phyloP scores from a whole-genome alignment of 208 protist species.

The Acanthamoeba triangularis region DNA sequence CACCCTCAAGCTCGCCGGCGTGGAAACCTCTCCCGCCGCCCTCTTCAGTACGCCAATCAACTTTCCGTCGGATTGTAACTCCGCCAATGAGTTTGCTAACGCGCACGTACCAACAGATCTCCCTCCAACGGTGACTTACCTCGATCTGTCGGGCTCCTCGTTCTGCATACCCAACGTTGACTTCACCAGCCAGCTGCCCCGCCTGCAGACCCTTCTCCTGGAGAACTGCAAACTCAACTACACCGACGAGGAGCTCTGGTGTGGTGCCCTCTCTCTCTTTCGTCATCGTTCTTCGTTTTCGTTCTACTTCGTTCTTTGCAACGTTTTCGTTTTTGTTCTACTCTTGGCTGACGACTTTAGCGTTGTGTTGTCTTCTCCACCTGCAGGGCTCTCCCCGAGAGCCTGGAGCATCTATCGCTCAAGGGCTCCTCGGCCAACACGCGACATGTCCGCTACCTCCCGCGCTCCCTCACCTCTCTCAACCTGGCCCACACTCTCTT shows the following conservation, averaged over 20 bases:
- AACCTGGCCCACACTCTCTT: background rate
- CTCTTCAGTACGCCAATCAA: background rate
- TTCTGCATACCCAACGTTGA: background rate
- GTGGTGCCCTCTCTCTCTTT: background rate
- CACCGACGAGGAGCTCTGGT: slow-evolving; percentile 16
- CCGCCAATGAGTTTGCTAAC: background rate
- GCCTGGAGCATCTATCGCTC: background rate
- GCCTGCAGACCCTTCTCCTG: background rate
- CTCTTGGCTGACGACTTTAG: background rate
- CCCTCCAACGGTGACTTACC: background rate
- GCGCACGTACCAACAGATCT: background rate
- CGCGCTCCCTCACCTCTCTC: background rate
- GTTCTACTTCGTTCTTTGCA: background rate
- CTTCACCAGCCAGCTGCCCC: background rate
- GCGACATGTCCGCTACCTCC: background rate
- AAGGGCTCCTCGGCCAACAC: background rate
- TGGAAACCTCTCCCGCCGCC: background rate
- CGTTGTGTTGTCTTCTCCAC: background rate
- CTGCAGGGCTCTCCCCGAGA: background rate
- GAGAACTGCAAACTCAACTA: slow-evolving; percentile 26
- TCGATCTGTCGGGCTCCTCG: background rate
- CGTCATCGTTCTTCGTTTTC: background rate
- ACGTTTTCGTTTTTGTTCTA: no score
- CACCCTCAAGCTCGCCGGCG: background rate
- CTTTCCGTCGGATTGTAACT: background rate